phyloP scores from a whole-genome alignment of 768 basidiomycete genomes.

The Chlorophyllum brunneum region DNA sequence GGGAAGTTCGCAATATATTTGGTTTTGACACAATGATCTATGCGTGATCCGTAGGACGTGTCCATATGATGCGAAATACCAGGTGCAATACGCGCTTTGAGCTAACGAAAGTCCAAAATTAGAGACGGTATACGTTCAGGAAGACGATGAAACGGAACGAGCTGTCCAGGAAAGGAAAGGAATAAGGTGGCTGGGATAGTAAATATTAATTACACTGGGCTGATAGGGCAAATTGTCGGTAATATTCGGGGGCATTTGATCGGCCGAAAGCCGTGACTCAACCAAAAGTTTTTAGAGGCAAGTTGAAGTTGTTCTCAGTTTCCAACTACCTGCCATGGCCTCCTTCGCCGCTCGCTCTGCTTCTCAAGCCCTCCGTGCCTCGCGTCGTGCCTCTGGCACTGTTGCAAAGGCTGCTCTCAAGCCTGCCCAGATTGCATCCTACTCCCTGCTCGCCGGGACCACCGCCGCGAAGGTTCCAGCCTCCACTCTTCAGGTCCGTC shows the following conservation, averaged over 20 bases:
- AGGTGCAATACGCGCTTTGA: too few species aligned
- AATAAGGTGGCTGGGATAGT: background rate
- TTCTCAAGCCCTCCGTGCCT: constrained; percentile 57
- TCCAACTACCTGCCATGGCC: constrained; percentile 46
- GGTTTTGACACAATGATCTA: too few species aligned
- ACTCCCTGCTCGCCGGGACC: constrained; percentile 61
- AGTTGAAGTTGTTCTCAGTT: constrained; percentile 6
- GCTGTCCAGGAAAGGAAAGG: background rate
- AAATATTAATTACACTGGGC: background rate
- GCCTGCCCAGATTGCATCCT: constrained; percentile 53
- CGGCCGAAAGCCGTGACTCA: constrained; percentile 17
- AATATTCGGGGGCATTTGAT: constrained; percentile 1
- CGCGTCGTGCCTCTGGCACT: constrained; percentile 61
- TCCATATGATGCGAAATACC: too few species aligned
- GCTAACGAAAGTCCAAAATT: too few species aligned
- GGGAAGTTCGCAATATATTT: too few species aligned
- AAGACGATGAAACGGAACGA: background rate
- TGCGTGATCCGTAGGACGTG: too few species aligned
- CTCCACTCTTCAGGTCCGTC: constrained; percentile 30
- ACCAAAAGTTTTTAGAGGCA: constrained; percentile 17
- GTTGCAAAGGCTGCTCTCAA: constrained; percentile 34
- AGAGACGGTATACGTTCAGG: too few species aligned
- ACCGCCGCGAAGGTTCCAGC: constrained; percentile 35
- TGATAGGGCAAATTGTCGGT: background rate
- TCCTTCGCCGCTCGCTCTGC: constrained; percentile 59